A percentile compares a stretch with the other conserved stretches of the same genome.
phyloP scores from a whole-genome alignment of 2,329 filamentous ascomycete genomes.

The Trichophyton mentagrophytes region DNA sequence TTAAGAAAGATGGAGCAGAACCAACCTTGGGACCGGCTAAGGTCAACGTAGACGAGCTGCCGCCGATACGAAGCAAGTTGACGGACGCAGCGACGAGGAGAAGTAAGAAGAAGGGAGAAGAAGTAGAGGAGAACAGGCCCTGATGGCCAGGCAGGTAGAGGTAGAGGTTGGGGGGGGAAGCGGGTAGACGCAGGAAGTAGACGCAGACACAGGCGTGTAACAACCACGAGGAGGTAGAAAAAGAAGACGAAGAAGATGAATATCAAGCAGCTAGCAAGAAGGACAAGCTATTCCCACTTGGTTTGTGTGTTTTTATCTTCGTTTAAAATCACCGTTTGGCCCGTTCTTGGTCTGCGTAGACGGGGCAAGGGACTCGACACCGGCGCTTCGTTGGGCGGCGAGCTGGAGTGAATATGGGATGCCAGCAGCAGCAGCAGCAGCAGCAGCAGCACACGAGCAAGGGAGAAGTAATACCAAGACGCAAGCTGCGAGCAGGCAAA shows the following conservation, averaged over 20 bases:
- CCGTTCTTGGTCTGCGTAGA: not conserved
- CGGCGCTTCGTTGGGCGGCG: not conserved
- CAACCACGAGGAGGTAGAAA: no score
- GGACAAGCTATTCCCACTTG: not conserved
- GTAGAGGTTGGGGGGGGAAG: no score
- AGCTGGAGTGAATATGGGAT: no score
- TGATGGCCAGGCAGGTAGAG: not conserved
- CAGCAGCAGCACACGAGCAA: not conserved
- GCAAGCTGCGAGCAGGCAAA: no score
- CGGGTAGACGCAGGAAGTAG: no score
- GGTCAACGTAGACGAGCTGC: not conserved
- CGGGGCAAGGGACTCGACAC: slow-evolving; percentile 1
- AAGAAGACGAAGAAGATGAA: no score
- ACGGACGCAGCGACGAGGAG: not conserved
- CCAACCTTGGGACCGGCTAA: not conserved
- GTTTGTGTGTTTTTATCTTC: not conserved
- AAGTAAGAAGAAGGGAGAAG: not conserved
- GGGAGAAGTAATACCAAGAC: no score
- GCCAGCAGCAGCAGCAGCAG: not conserved
- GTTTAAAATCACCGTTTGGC: not conserved
- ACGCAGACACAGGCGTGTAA: no score
- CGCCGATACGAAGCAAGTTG: not conserved
- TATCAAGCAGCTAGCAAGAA: not conserved
- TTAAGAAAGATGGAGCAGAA: not conserved
- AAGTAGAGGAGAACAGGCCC: not conserved